Evolutionary conservation across 345 rosid genomes (phyloP).

Genomic region (Cardiospermum halicacabum): DNA sequence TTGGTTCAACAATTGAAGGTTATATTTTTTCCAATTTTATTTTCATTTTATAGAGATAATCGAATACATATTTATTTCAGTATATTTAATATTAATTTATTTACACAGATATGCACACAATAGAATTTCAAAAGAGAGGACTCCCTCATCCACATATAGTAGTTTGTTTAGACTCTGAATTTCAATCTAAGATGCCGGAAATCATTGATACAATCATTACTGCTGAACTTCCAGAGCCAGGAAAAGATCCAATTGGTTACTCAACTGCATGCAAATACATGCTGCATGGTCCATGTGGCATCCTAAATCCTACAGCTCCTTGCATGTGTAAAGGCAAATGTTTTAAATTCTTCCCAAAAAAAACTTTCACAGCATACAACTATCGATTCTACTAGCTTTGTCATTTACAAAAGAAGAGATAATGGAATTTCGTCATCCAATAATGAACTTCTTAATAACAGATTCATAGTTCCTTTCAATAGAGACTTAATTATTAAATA

Average conservation of each 20-base stretch:
- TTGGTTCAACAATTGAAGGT: too few species aligned
- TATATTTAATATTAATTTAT: neutral
- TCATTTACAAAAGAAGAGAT: neutral
- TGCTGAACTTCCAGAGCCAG: neutral
- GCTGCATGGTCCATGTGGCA: conserved; percentile 14
- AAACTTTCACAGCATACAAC: neutral
- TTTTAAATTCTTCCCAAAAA: neutral
- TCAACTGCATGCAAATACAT: neutral
- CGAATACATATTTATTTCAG: too few species aligned
- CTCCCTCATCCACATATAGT: conserved; percentile 7
- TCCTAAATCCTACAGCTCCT: neutral
- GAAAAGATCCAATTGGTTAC: neutral
- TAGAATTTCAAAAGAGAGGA: conserved; percentile 12
- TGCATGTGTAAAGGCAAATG: neutral
- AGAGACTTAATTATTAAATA: neutral
- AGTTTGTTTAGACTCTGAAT: neutral
- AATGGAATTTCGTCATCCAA: neutral
- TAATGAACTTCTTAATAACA: neutral
- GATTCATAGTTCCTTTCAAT: conserved; percentile 5
- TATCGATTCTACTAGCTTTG: neutral
- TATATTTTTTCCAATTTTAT: too few species aligned
- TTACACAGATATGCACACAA: neutral
- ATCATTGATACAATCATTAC: neutral
- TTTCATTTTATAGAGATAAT: too few species aligned
- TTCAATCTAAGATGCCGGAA: neutral